phyloP scores from a whole-genome alignment of 2,329 filamentous ascomycete genomes.

The Diaporthe eres region DNA sequence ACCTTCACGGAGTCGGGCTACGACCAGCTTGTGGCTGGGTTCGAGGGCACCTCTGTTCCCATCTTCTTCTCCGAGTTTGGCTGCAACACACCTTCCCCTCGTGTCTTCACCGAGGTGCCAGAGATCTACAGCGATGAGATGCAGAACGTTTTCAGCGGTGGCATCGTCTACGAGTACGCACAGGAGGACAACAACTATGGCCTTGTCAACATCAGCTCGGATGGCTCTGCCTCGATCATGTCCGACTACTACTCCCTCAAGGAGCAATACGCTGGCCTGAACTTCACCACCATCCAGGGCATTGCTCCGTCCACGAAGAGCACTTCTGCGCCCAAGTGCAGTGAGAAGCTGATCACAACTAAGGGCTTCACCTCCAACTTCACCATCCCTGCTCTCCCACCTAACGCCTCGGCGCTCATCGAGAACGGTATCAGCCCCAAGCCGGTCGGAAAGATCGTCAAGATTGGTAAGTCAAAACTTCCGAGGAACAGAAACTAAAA shows the following conservation, averaged over 20 bases:
- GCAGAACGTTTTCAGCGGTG: conserved; percentile 78
- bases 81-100: conserved; percentile 80
- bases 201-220: conserved; percentile 72
- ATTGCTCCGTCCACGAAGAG: conserved; percentile 69
- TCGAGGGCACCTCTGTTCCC: conserved; percentile 76
- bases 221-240: conserved; percentile 70
- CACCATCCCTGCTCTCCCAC: conserved; percentile 78
- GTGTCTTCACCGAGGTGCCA: conserved; percentile 81
- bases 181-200: conserved; percentile 78
- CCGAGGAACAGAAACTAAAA: not conserved
- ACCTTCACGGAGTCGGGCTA: conserved; percentile 69
- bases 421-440: conserved; percentile 79
- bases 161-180: conserved; percentile 85
- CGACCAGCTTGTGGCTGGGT: conserved; percentile 71
- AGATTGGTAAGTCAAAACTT: conserved; percentile 56
- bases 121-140: conserved; percentile 81
- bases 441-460: conserved; percentile 75
- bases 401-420: conserved; percentile 79
- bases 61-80: conserved; percentile 88
- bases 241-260: conserved; percentile 81
- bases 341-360: conserved; percentile 72
- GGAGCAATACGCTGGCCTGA: conserved; percentile 80
- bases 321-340: conserved; percentile 74
- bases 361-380: conserved; percentile 84
- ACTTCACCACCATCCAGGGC: conserved; percentile 77